A percentile compares a stretch with the other conserved stretches of the same genome.
Evolutionary conservation across 805 yeast species (phyloP).

Genomic region (Metschnikowia lachancei): DNA sequence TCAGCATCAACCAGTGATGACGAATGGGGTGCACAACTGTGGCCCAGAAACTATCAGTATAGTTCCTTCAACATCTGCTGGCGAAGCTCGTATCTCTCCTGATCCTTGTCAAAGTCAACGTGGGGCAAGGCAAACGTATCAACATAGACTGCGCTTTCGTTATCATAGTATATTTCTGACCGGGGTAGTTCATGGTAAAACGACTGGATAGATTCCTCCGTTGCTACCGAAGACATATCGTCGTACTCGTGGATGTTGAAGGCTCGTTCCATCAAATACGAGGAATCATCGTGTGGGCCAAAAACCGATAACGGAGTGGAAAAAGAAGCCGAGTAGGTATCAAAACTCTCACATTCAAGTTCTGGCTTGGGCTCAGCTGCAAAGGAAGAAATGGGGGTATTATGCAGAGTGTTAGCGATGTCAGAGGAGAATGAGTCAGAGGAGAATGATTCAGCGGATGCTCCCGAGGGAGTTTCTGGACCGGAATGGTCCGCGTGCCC

Average conservation of each 20-base stretch:
- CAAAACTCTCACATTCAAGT: neutral
- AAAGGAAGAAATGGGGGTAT: no score
- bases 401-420: no score
- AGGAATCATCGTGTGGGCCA: neutral
- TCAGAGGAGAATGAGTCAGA: no score
- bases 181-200: slow-evolving; percentile 20
- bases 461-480: neutral
- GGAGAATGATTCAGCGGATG: no score
- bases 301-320: neutral
- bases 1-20: slow-evolving; percentile 10
- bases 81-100: slow-evolving; percentile 39
- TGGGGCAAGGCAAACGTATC: slow-evolving; percentile 13
- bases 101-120: slow-evolving; percentile 27
- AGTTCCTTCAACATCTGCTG: slow-evolving; percentile 38
- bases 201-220: slow-evolving; percentile 27
- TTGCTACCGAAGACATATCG: slow-evolving; percentile 21
- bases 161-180: slow-evolving; percentile 17
- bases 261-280: slow-evolving; percentile 5
- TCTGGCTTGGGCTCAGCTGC: no score
- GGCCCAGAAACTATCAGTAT: slow-evolving; percentile 7
- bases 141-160: slow-evolving; percentile 16
- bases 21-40: neutral
- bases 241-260: slow-evolving; percentile 14
- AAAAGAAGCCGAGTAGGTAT: neutral
- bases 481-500: neutral